These are phyloP conservation scores for Emydomyces testavorans DNA, from an alignment of 2,329 filamentous ascomycete genomes.

Conservation along the genomic window DNA sequence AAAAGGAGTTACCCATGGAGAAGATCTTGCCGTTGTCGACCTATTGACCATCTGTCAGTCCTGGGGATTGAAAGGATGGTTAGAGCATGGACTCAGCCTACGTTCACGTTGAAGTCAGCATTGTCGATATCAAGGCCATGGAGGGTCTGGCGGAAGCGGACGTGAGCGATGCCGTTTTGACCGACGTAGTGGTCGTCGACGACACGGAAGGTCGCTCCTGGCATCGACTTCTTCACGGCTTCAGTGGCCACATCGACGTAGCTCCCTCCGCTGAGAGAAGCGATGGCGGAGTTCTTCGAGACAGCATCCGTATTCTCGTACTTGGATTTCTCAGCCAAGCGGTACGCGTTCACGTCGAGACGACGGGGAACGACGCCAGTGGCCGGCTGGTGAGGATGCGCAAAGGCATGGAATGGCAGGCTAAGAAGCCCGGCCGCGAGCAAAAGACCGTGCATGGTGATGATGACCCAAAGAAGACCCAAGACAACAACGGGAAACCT, in stretches of 20 bases:
- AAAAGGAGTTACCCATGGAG: slow-evolving; percentile 15
- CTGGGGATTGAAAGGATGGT: no score
- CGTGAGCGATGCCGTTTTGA: slow-evolving; percentile 14
- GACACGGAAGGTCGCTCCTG: slow-evolving; percentile 11
- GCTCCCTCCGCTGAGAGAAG: slow-evolving; percentile 3
- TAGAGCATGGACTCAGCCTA: slow-evolving; percentile 5
- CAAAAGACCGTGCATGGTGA: slow-evolving; percentile 16
- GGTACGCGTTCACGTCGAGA: slow-evolving; percentile 14
- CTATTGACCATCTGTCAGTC: slow-evolving; percentile 6
- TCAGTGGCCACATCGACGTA: slow-evolving; percentile 13
- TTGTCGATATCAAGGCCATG: slow-evolving; percentile 14
- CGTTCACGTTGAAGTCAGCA: slow-evolving; percentile 16
- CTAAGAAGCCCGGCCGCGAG: slow-evolving; percentile 12
- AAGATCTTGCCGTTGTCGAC: slow-evolving; percentile 15
- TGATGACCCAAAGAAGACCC: slow-evolving; percentile 6
- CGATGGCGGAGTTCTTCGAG: slow-evolving; percentile 2
- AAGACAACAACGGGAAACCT: slow-evolving; percentile 1
- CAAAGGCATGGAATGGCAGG: slow-evolving; percentile 11
- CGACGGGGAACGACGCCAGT: slow-evolving; percentile 8
- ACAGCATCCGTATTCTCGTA: slow-evolving; percentile 8
- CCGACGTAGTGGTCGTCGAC: slow-evolving; percentile 15
- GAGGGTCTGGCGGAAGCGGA: slow-evolving; percentile 14
- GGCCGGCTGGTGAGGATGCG: slow-evolving; percentile 9
- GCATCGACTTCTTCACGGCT: slow-evolving; percentile 11
- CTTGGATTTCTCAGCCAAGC: slow-evolving; percentile 6